Conservation (phyloP, 345 rosid species). For the Eucalyptus shirleyi region DNA sequence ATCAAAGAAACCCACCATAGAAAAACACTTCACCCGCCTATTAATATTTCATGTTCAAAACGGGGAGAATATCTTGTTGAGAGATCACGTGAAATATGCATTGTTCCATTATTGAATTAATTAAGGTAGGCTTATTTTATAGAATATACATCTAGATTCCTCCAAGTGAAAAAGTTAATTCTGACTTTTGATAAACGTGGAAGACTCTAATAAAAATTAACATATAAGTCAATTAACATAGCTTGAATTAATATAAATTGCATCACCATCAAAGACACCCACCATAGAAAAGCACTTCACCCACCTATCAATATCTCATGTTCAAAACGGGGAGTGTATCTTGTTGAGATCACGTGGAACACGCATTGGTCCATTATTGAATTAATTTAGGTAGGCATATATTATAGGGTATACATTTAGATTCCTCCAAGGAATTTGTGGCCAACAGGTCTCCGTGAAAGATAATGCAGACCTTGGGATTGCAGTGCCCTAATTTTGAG, state of each 20-base stretch:
- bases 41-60: not conserved
- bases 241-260: not conserved
- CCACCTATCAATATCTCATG: no score
- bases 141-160: no score
- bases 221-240: not conserved
- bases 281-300: not conserved
- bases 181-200: not conserved
- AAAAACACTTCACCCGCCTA: not conserved
- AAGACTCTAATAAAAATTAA: not conserved
- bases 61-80: not conserved
- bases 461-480: not conserved
- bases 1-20: not conserved
- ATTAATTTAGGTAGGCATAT: not conserved
- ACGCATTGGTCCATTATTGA: rapidly evolving
- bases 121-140: not conserved
- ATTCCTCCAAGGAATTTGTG: not conserved
- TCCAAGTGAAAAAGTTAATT: not conserved
- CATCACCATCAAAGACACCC: not conserved
- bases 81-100: not conserved
- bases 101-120: not conserved
- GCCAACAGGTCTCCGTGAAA: not conserved
- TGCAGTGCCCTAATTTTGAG: not conserved
- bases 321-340: no score
- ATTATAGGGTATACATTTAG: not conserved
- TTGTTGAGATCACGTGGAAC: not conserved